Evolutionary conservation across 2,329 filamentous ascomycete genomes (phyloP), one percentile per base, ranked within the genome.

Genomic region (Dothideomycetes sp.): DNA sequence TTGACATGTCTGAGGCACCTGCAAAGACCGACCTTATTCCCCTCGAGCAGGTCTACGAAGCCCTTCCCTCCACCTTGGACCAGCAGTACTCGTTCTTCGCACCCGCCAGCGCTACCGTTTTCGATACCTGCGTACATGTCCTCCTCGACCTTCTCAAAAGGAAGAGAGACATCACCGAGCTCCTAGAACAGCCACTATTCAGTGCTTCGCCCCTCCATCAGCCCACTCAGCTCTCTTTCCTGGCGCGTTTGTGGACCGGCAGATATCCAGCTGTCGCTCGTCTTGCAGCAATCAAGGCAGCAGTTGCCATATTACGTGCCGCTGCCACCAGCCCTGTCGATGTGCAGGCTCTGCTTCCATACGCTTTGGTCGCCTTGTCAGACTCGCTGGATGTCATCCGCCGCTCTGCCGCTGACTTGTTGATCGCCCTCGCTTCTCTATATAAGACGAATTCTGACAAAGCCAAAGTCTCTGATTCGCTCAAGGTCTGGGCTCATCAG

Each of bases 341-440:
- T 55, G 70, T 88, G 36, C 89, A 96, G 55, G 74, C 77, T 9
- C 58, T 95, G 14, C 55, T 94, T n/a, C 89, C 89, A 2, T 95
- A 94, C 60, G 67, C 81, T 22, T 64, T 95, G 34, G 68, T 73
- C 29, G 83, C 82, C 16, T 71, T 96, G 14, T 70, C 76, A 17
- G 89, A 96, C 56, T 64, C 77, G 4, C 84, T 84, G 1, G 78
- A 80, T 46, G 77, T 77, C 45, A 81, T 94, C 31, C 81, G 88
- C 33, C 77, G 79, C 45, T 78, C 84, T 37, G 83, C 87, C 15
- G 78, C 80, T 16, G 73, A 80, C 37, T 68, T 88, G 22, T 56
- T 85, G 22, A 62, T 73, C 18, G 65, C 73, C 3, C 52, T 88
- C 10, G 66, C 70, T 10, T 58, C 59, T 7, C 54, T 69, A 3